phyloP scores from a whole-genome alignment of 2,329 filamentous ascomycete species.

The Fusarium sp. region DNA sequence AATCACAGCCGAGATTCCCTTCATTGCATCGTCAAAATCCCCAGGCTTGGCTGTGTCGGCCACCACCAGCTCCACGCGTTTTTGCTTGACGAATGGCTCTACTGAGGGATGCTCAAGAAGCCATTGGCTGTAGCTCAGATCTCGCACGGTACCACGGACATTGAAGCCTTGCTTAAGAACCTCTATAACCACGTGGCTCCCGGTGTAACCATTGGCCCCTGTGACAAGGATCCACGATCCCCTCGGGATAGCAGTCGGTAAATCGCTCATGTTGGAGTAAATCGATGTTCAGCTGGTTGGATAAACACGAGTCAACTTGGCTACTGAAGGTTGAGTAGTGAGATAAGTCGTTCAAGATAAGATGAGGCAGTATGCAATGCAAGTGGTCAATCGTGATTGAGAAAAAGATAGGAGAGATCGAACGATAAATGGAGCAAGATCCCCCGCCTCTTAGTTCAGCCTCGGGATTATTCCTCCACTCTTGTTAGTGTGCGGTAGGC shows the following conservation, averaged over 20 bases:
- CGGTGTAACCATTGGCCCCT: slow-evolving; percentile 41
- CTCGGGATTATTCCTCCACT: slow-evolving; percentile 15
- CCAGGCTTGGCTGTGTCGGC: slow-evolving; percentile 34
- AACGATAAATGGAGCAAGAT: slow-evolving; percentile 4
- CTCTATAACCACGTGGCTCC: slow-evolving; percentile 41
- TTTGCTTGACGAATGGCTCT: slow-evolving; percentile 14
- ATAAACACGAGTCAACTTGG: too few species aligned
- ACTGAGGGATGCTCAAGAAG: slow-evolving; percentile 30
- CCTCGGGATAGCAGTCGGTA: slow-evolving; percentile 35
- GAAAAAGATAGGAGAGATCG: slow-evolving; percentile 7
- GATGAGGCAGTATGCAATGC: background rate
- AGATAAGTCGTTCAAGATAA: background rate
- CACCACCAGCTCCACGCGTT: slow-evolving; percentile 32
- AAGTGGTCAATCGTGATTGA: background rate
- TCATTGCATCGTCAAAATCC: slow-evolving; percentile 39
- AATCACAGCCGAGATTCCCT: slow-evolving; percentile 38
- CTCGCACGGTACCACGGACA: slow-evolving; percentile 39
- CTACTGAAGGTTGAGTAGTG: fast-evolving
- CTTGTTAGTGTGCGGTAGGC: slow-evolving; percentile 22
- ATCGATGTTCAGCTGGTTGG: fast-evolving
- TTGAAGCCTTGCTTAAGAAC: slow-evolving; percentile 39
- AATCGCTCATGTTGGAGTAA: background rate
- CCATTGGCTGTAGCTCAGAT: slow-evolving; percentile 37
- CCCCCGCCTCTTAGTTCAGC: slow-evolving; percentile 3
- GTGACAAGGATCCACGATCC: slow-evolving; percentile 44